Evolutionary conservation across 805 yeast genomes (phyloP), one percentile per base, ranked within the genome.

Genomic region (Myxozyma neglecta): DNA sequence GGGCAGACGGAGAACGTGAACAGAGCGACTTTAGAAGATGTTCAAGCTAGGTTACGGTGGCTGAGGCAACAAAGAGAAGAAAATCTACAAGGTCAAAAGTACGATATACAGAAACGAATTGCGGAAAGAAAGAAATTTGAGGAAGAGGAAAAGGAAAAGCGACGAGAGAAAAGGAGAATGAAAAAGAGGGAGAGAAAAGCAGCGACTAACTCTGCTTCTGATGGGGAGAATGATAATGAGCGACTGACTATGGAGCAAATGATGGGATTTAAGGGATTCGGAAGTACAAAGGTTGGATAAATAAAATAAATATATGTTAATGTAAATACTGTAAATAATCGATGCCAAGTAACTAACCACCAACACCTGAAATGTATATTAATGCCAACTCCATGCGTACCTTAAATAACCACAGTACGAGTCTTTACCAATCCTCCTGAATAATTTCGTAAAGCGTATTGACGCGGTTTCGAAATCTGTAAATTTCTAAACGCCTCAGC

Each of bases 401-500:
- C 6, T 32, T 53, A 73, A 10, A 85, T 84, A 56, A 85, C 76
- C 57, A 80, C 80, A 2, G 87, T 81, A 66, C 81, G 76, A 2
- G 83, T 75, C 63, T 76, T 78, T 45, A 86, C 76, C 64, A 83
- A 75, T 1, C 91, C 90, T 11, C 91, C 96, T 37, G 85, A 82
- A 72, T 86, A 90, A 56, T 87, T 85, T 61, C 90, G 79, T 47
- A 85, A 72, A 1, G 94, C 87, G 61, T 81, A 83, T 64, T 84
- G 86, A 50, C 79, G 81, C 69, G 82, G 83, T 48, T 81, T 80
- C 1, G 75, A 76, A 1, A 79, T 75, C 73, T 91, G 97, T 47
- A 90, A 74, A 56, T 87, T 76, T 70, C 97, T 79, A 91, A 94
- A 90, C 0, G 97, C 97, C 70, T 90, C 97, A 61, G 86, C 86